A percentile compares a stretch with the other conserved stretches of the same genome.
These are phyloP conservation scores for Obba rivulosa DNA, from an alignment of 768 basidiomycete species.

Conservation along the genomic window DNA sequence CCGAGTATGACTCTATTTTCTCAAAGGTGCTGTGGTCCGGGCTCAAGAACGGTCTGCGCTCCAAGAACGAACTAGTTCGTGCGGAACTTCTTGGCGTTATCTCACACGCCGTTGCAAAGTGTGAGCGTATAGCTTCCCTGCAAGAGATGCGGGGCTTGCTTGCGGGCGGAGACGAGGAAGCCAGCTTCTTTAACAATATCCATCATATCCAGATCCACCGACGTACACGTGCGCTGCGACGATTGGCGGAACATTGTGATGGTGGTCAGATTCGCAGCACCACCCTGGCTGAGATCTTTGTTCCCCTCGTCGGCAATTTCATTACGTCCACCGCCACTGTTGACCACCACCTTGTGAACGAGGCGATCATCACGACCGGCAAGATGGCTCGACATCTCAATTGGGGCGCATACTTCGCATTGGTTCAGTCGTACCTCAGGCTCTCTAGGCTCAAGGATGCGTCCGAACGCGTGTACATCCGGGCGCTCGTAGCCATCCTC, in stretches of 20 bases:
- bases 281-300: slow-evolving; percentile 74
- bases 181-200: slow-evolving; percentile 95
- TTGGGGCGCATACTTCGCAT: slow-evolving; percentile 79
- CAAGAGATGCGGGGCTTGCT: slow-evolving; percentile 80
- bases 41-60: slow-evolving; percentile 72
- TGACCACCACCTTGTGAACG: slow-evolving; percentile 87
- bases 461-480: slow-evolving; percentile 76
- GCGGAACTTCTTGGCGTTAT: slow-evolving; percentile 78
- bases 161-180: slow-evolving; percentile 87
- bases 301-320: slow-evolving; percentile 84
- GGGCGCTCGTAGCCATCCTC: slow-evolving; percentile 76
- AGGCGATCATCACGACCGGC: slow-evolving; percentile 78
- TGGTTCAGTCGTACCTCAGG: slow-evolving; percentile 79
- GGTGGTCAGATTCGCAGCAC: slow-evolving; percentile 60
- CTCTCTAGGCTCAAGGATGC: slow-evolving; percentile 61
- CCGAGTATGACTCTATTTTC: slow-evolving; percentile 52
- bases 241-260: slow-evolving; percentile 75
- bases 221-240: slow-evolving; percentile 76
- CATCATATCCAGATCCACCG: slow-evolving; percentile 91
- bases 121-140: slow-evolving; percentile 50
- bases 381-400: slow-evolving; percentile 68
- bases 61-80: slow-evolving; percentile 83
- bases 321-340: slow-evolving; percentile 53
- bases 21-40: slow-evolving; percentile 66
- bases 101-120: slow-evolving; percentile 65